Evolutionary conservation across 495 filamentous ascomycete species (phyloP).

Genomic region (Lasiosphaeria ovina): DNA sequence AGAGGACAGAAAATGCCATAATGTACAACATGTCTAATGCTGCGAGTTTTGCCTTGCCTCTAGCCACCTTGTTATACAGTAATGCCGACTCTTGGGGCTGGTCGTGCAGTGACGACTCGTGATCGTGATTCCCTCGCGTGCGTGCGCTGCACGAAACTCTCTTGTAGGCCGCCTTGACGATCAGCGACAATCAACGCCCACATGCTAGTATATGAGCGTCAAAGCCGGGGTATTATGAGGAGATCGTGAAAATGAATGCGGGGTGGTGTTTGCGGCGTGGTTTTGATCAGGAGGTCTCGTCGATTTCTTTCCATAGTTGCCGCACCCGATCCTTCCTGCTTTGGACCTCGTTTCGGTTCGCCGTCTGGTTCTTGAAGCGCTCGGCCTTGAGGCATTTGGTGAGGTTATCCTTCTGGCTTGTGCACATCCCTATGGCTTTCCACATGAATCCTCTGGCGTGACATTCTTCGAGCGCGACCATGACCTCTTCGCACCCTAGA

Average conservation of each 20-base stretch:
- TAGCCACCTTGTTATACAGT: neutral
- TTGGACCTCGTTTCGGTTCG: conserved; percentile 71
- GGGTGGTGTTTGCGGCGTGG: too few species aligned
- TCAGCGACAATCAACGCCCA: neutral
- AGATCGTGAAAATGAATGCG: neutral
- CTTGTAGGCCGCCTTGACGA: too few species aligned
- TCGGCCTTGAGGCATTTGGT: conserved; percentile 79
- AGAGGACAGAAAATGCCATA: conserved; percentile 14
- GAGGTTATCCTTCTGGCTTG: conserved; percentile 74
- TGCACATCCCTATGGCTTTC: conserved; percentile 88
- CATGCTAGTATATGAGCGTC: too few species aligned
- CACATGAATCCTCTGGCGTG: conserved; percentile 88
- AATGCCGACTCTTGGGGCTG: neutral
- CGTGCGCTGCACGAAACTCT: neutral
- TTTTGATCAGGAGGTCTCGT: conserved; percentile 60
- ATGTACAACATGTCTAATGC: conserved; percentile 14
- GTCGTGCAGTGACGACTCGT: neutral
- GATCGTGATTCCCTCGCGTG: neutral
- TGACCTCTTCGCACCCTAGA: conserved; percentile 87
- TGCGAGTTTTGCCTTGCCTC: neutral
- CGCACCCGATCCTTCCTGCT: conserved; percentile 66
- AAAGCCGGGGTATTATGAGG: neutral
- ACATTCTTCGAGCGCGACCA: conserved; percentile 91
- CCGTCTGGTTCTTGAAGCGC: conserved; percentile 68
- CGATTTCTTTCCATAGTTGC: conserved; percentile 78